These are phyloP conservation scores for Blastocystis sp. DNA, from an alignment of 352 stramenopile genomes.

Conservation along the genomic window DNA sequence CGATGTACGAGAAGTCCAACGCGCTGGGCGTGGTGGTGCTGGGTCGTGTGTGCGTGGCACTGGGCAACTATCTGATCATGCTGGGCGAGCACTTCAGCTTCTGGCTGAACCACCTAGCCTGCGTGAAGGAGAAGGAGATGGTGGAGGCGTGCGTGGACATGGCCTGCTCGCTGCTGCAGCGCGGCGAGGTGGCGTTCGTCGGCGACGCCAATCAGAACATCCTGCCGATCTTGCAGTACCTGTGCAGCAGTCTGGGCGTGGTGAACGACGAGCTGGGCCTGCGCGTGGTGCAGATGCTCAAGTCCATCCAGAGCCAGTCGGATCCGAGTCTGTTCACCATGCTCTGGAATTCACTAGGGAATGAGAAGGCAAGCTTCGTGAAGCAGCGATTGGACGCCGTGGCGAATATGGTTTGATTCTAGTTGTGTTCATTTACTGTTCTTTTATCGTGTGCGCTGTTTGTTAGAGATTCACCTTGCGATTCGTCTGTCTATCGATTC, in stretches of 20 bases:
- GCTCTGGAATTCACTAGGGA: slow-evolving; percentile 30
- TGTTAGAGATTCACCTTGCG: background rate
- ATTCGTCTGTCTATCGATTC: background rate
- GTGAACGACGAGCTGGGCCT: slow-evolving; percentile 12
- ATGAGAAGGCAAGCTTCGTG: background rate
- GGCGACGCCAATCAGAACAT: slow-evolving; percentile 52
- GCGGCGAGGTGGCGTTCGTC: slow-evolving; percentile 20
- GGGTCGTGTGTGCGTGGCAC: slow-evolving; percentile 26
- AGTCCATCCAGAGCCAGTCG: slow-evolving; percentile 55
- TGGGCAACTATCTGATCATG: background rate
- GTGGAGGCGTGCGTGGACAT: slow-evolving; percentile 18
- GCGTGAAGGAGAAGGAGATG: background rate
- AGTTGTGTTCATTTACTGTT: background rate
- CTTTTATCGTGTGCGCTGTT: background rate
- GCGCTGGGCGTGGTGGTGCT: slow-evolving; percentile 1
- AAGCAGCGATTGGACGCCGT: slow-evolving; percentile 4
- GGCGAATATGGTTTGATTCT: background rate
- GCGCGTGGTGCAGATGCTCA: slow-evolving; percentile 34
- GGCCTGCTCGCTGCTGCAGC: slow-evolving; percentile 18
- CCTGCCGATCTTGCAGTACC: slow-evolving; percentile 14
- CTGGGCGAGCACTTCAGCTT: slow-evolving; percentile 14
- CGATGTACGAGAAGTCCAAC: slow-evolving; percentile 23
- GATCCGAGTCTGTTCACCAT: slow-evolving; percentile 29
- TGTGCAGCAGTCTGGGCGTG: slow-evolving; percentile 21
- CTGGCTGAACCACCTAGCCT: slow-evolving; percentile 42